Percentiles rank a stretch among this genome's conserved stretches.
phyloP scores from a whole-genome alignment of 2,329 filamentous ascomycete genomes.

The Elsinoe batatas region DNA sequence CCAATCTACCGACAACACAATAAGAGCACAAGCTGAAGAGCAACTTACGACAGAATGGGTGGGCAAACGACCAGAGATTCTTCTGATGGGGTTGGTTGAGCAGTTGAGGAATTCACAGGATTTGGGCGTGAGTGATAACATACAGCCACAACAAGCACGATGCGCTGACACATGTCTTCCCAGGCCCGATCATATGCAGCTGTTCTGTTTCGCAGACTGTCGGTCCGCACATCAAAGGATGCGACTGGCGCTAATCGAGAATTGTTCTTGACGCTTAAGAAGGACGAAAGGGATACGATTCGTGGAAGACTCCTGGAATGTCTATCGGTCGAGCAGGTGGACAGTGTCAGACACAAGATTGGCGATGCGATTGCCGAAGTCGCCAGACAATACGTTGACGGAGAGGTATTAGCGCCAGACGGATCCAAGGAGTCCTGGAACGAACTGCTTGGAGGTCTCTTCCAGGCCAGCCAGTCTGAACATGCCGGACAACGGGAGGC shows the following conservation, averaged over 20 bases:
- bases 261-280: slow-evolving; percentile 70
- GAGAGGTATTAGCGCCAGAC: slow-evolving; percentile 29
- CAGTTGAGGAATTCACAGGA: slow-evolving; percentile 75
- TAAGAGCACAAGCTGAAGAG: slow-evolving; percentile 79
- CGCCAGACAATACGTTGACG: slow-evolving; percentile 88
- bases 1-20: slow-evolving; percentile 77
- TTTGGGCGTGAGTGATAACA: slow-evolving; percentile 51
- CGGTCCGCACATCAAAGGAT: slow-evolving; percentile 77
- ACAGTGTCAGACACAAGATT: slow-evolving; percentile 81
- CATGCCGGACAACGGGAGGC: slow-evolving; percentile 80
- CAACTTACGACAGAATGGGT: slow-evolving; percentile 89
- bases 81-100: slow-evolving; percentile 89
- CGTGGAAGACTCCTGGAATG: slow-evolving; percentile 73
- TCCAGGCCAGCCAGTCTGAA: slow-evolving; percentile 78
- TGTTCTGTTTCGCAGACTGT: slow-evolving; percentile 87
- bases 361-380: slow-evolving; percentile 96
- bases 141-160: not conserved
- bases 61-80: slow-evolving; percentile 64
- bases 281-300: slow-evolving; percentile 66
- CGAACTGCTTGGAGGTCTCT: slow-evolving; percentile 75
- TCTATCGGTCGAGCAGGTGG: slow-evolving; percentile 61
- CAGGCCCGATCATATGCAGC: slow-evolving; percentile 85
- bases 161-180: slow-evolving; percentile 1
- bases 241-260: slow-evolving; percentile 62
- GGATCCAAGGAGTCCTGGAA: slow-evolving; percentile 58